These are phyloP conservation scores for Picea engelmannii DNA, from an alignment of 83 land plant species.

Conservation along the genomic window DNA sequence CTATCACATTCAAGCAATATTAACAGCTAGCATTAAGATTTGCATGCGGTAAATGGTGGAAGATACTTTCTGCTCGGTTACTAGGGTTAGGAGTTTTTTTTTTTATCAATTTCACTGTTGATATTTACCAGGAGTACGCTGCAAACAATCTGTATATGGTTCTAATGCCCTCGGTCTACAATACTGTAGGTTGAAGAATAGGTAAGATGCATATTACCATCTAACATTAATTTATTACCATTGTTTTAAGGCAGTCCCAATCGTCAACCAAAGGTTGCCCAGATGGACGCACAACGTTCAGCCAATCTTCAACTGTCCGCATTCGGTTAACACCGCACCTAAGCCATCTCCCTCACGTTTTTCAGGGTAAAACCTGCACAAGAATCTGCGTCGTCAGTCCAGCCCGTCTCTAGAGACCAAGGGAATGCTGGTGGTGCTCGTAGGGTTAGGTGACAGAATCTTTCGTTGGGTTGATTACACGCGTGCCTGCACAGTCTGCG, in stretches of 20 bases:
- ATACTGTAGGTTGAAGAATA: background rate
- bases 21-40: background rate
- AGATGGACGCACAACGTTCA: constrained; percentile 36
- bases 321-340: too few relatives aligned
- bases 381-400: too few relatives aligned
- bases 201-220: background rate
- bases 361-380: too few relatives aligned
- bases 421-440: too few relatives aligned
- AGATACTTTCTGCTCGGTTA: background rate
- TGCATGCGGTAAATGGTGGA: background rate
- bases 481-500: too few relatives aligned
- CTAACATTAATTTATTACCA: constrained; percentile 36
- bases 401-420: too few relatives aligned
- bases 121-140: background rate
- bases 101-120: background rate
- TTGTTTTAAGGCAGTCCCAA: constrained; percentile 71
- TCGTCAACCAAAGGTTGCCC: constrained; percentile 73
- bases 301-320: background rate
- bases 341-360: too few relatives aligned
- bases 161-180: background rate
- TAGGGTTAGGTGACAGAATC: too few relatives aligned
- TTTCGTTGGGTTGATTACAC: too few relatives aligned
- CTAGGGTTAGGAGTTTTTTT: background rate
- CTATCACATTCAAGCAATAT: constrained; percentile 29
- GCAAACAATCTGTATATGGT: background rate